phyloP scores from a whole-genome alignment of 2,329 filamentous ascomycete species.

The Xylariaceae sp. region DNA sequence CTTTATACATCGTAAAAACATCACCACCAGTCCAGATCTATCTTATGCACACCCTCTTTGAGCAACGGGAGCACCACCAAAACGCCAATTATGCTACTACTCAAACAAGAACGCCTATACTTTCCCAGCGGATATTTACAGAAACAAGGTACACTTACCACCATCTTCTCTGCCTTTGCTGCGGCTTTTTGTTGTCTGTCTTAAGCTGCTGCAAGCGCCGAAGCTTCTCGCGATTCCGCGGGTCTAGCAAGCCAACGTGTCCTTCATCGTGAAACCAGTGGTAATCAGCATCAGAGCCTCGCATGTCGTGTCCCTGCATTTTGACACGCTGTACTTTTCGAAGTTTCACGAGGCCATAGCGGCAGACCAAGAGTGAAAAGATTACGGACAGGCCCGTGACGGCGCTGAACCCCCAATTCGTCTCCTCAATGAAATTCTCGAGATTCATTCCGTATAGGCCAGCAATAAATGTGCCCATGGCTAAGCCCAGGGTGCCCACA shows the following conservation, averaged over 20 bases:
- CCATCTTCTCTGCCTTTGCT: slow-evolving; percentile 27
- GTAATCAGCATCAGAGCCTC: slow-evolving; percentile 21
- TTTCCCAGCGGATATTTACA: too few relatives aligned
- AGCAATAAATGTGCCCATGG: slow-evolving; percentile 89
- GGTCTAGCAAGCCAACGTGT: slow-evolving; percentile 47
- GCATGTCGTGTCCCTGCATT: slow-evolving; percentile 24
- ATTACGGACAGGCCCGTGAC: slow-evolving; percentile 68
- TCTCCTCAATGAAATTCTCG: slow-evolving; percentile 97
- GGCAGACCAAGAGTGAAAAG: slow-evolving; percentile 73
- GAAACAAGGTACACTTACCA: slow-evolving; percentile 12
- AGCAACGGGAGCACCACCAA: slow-evolving; percentile 2
- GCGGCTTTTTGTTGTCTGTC: slow-evolving; percentile 21
- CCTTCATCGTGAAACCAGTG: slow-evolving; percentile 45
- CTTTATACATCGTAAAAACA: too few relatives aligned
- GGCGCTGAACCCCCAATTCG: slow-evolving; percentile 75
- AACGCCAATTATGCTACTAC: slow-evolving; percentile 14
- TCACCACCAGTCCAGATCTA: too few relatives aligned
- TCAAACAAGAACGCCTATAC: too few relatives aligned
- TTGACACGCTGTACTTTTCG: slow-evolving; percentile 48
- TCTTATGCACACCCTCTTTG: slow-evolving; percentile 11
- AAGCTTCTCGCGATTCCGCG: slow-evolving; percentile 51
- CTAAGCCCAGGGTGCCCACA: slow-evolving; percentile 90
- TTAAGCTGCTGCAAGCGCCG: slow-evolving; percentile 49
- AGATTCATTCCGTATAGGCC: slow-evolving; percentile 99
- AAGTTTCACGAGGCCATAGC: slow-evolving; percentile 79